phyloP scores from a whole-genome alignment of 2,329 filamentous ascomycete species.

The Aspergillus pseudoviridinutans region DNA sequence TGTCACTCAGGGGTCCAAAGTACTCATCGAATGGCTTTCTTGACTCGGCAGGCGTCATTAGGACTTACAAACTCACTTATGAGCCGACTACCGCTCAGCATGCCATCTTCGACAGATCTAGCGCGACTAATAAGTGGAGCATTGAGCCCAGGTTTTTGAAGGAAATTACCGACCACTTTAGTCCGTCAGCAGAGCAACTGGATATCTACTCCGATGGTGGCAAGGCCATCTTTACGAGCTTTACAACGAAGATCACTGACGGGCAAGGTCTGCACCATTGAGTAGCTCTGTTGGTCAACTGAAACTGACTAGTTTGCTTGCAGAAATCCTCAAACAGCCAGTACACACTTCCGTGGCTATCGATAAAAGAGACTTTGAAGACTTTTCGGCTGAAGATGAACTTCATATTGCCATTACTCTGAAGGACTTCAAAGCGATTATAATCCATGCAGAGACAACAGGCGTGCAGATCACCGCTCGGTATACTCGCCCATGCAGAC shows the following conservation, averaged over 20 bases:
- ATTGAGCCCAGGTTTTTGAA: slow-evolving; percentile 55
- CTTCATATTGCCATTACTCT: slow-evolving; percentile 61
- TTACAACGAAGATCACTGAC: slow-evolving; percentile 60
- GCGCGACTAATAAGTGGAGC: slow-evolving; percentile 55
- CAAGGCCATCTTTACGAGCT: slow-evolving; percentile 61
- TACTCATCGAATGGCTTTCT: neutral
- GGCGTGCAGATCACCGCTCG: slow-evolving; percentile 52
- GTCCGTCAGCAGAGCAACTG: slow-evolving; percentile 60
- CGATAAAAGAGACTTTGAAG: slow-evolving; percentile 59
- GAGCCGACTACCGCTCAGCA: slow-evolving; percentile 60
- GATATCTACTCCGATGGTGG: slow-evolving; percentile 58
- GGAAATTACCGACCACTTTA: slow-evolving; percentile 63
- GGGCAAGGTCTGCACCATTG: slow-evolving; percentile 50
- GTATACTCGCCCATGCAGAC: slow-evolving; percentile 58
- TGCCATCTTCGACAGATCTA: slow-evolving; percentile 57
- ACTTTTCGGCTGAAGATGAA: slow-evolving; percentile 55
- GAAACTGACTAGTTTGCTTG: slow-evolving; percentile 9
- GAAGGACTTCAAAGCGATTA: slow-evolving; percentile 63
- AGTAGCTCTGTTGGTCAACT: neutral
- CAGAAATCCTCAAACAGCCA: slow-evolving; percentile 61
- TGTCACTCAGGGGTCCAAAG: slow-evolving; percentile 2
- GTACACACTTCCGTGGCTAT: slow-evolving; percentile 62
- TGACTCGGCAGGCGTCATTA: slow-evolving; percentile 51
- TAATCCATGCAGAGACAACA: slow-evolving; percentile 58
- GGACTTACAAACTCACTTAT: slow-evolving; percentile 62